Evolutionary conservation across 75 land plant genomes (phyloP).

Genomic region (Isoetes taiwanensis): DNA sequence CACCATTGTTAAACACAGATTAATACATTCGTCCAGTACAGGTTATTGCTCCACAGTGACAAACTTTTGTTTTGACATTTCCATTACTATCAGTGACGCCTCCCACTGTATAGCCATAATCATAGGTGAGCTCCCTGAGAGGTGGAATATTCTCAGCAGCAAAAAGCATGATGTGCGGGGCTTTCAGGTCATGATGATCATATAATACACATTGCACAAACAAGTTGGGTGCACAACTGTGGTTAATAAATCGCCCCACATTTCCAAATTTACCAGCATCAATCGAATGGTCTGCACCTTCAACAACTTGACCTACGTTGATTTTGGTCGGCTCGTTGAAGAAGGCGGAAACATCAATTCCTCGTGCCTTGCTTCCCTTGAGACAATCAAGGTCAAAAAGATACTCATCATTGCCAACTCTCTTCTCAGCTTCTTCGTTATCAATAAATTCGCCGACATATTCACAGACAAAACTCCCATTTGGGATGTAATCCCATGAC

Average conservation of each 20-base stretch:
- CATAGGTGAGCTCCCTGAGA: slow-evolving; percentile 40
- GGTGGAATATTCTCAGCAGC: slow-evolving; percentile 34
- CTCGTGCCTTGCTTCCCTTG: neutral
- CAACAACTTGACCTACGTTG: slow-evolving; percentile 13
- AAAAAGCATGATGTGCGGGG: slow-evolving; percentile 49
- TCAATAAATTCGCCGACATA: slow-evolving; percentile 15
- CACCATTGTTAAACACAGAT: too few relatives aligned
- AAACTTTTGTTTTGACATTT: slow-evolving; percentile 34
- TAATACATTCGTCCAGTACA: slow-evolving; percentile 49
- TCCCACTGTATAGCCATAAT: slow-evolving; percentile 39
- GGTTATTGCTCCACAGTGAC: slow-evolving; percentile 44
- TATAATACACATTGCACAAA: slow-evolving; percentile 54
- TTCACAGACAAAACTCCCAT: slow-evolving; percentile 13
- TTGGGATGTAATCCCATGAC: slow-evolving; percentile 5
- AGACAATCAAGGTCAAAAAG: slow-evolving; percentile 30
- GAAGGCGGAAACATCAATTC: neutral
- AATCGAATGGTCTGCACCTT: slow-evolving; percentile 32
- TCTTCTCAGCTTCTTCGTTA: slow-evolving; percentile 10
- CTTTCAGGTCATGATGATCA: slow-evolving; percentile 39
- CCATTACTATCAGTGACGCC: slow-evolving; percentile 42
- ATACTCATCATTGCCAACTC: slow-evolving; percentile 18
- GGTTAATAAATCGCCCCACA: slow-evolving; percentile 37
- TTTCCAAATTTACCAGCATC: slow-evolving; percentile 40
- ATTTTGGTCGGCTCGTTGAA: neutral
- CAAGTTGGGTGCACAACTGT: slow-evolving; percentile 49